phyloP scores from a whole-genome alignment of 1,139 yeast genomes.

The Saccharomycopsis hybrid region DNA sequence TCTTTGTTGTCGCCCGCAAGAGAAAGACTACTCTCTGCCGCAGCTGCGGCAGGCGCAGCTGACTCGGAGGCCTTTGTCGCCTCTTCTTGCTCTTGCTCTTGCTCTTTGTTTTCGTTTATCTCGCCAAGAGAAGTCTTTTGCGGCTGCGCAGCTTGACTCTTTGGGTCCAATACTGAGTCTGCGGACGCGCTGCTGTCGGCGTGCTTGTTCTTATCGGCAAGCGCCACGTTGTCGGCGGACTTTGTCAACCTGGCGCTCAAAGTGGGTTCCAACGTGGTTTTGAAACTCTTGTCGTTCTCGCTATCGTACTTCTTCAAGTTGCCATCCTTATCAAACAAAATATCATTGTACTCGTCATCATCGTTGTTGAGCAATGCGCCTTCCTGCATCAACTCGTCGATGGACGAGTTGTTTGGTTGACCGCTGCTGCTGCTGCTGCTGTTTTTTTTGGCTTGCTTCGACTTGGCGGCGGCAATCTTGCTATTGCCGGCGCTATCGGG shows the following conservation, averaged over 20 bases:
- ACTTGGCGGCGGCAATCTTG: too few species aligned
- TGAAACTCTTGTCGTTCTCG: conserved; percentile 9
- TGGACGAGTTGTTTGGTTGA: conserved; percentile 7
- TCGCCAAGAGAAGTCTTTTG: background rate
- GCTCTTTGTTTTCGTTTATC: too few species aligned
- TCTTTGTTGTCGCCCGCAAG: background rate
- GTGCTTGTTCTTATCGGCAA: conserved; percentile 2
- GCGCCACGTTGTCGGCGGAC: background rate
- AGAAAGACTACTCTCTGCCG: background rate
- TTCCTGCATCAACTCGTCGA: conserved; percentile 19
- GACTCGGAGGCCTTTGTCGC: background rate
- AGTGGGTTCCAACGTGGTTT: conserved; percentile 17
- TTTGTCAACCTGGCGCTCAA: conserved; percentile 13
- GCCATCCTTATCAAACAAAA: conserved; percentile 19
- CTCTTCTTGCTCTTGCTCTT: too few species aligned
- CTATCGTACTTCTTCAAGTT: conserved; percentile 14
- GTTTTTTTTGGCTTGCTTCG: too few species aligned
- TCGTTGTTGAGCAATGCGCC: conserved; percentile 21
- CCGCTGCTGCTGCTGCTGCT: too few species aligned
- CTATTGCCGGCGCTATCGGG: background rate
- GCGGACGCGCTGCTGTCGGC: too few species aligned
- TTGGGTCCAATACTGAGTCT: conserved; percentile 8
- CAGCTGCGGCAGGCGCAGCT: background rate
- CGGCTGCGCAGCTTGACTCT: background rate
- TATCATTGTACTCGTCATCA: conserved; percentile 17